These are phyloP conservation scores for Discostella stelligera DNA, from an alignment of 352 stramenopile genomes.

Conservation along the genomic window DNA sequence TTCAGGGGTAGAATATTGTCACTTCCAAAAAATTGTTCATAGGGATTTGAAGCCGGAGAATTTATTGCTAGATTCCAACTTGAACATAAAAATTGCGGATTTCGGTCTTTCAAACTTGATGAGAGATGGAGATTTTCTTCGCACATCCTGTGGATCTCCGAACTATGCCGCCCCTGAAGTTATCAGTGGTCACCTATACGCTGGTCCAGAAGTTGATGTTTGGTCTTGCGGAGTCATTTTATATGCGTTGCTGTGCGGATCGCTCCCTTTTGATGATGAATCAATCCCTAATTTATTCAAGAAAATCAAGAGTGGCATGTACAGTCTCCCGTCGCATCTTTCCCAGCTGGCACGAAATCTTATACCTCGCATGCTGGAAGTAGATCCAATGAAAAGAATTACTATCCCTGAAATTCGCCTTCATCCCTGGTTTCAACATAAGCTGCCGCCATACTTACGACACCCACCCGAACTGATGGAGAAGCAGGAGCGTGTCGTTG, in stretches of 20 bases:
- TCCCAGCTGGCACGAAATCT: slow-evolving; percentile 93
- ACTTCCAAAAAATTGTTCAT: slow-evolving; percentile 99
- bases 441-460: slow-evolving; percentile 96
- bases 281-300: slow-evolving; percentile 98
- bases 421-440: slow-evolving; percentile 98
- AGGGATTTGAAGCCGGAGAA: slow-evolving; percentile 98
- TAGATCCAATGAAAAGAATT: slow-evolving; percentile 99
- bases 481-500: slow-evolving; percentile 87
- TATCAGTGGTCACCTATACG: slow-evolving; percentile 97
- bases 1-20: slow-evolving; percentile 98
- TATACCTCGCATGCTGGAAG: slow-evolving; percentile 97
- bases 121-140: slow-evolving; percentile 97
- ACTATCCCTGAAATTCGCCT: slow-evolving; percentile 97
- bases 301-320: slow-evolving; percentile 99
- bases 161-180: slow-evolving; percentile 99
- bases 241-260: slow-evolving; percentile 97
- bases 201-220: slow-evolving; percentile 97
- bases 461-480: slow-evolving; percentile 94
- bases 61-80: slow-evolving; percentile 94
- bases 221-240: slow-evolving; percentile 99
- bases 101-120: slow-evolving; percentile 99
- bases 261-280: slow-evolving; percentile 98
- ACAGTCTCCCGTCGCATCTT: slow-evolving; percentile 95
- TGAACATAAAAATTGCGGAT: slow-evolving; percentile 99
- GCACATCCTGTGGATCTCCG: slow-evolving; percentile 93